Evolutionary conservation across 257 asterid species (phyloP), one percentile per base, ranked within the genome.

Genomic region (Petunia axillaris): DNA sequence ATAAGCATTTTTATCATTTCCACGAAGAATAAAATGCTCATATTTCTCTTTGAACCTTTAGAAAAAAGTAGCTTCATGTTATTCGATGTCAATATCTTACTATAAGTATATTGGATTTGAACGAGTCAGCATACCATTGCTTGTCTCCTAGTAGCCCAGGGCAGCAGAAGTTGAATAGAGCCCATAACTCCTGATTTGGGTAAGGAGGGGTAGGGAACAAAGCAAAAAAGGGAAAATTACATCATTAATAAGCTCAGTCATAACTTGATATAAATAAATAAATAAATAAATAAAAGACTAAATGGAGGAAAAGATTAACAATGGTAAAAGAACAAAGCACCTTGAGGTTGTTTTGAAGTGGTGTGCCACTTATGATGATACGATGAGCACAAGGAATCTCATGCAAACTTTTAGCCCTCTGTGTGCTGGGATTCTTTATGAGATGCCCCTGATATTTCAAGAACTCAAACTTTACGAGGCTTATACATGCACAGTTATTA

Each of bases 321-420:
- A 25, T 25, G 25, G 63, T 35, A 38, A 59, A 80, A 82, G 63
- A 76, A 80, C 57, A 2, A 48, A 41, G 25, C 86, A 95, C 99
- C 98, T 95, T 95, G 6, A 95, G 94, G 88, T 95, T 92, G 89
- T 95, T 95, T 82, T 95, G 99, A 81, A 95, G 91, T 81, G 99
- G 99, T 37, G 99, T 95, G 85, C 99, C 99, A 81, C 99, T 95
- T 82, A 95, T 95, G 58, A 95, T 93, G 86, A 95, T 84, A 66
- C 97, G 97, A 82, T 84, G 99, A 80, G 80, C 88, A 79, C 97
- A 93, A 54, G 99, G 97, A 80, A 95, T 89, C 85, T 91, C 93
- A 81, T 92, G 98, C 88, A 95, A 89, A 88, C 97, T 92, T 89
- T 95, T 92, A n/a, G 99, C 98, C 86, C 99, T 93, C 85, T 95